Base-by-base conservation (phyloP, 495 filamentous ascomycete genomes). In the Aspergillus bertholletiae region DNA sequence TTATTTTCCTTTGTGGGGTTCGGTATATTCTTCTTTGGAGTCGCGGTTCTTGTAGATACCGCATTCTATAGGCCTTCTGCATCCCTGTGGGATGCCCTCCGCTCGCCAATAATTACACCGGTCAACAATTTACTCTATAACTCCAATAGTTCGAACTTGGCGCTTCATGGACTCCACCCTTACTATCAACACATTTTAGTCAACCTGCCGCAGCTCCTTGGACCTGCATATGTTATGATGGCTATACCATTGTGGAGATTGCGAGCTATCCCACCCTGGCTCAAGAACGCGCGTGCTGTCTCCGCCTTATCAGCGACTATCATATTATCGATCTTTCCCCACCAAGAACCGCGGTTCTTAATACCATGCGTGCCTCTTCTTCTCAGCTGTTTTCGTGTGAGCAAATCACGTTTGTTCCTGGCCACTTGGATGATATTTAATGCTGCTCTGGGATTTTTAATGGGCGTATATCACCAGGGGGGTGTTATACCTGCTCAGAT, bases 291-390 rank as follows among this genome's bases (percentile, higher is more conserved):
- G 51, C 73, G 75, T 39, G 69, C 72, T 32, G 77, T 85, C 61
- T 94, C 94, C 11, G 93, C 91, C 20, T 72, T 96, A 41, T 90
- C 88, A 3, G 94, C 90, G 18, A 85, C 89, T 26, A 70, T 82
- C 26, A 75, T 96, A 13, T 80, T 98, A 34, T 96, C 91, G 37
- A 68, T 89, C 28, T 89, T 96, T 56, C 87, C 88, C 26, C 94
- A 98, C 72, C 95, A 97, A 72, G 94, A 98, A 76, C 88, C 95
- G 15, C 85, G 95, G 44, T 98, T 98, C 73, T 76, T 98, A 11
- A 79, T 97, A 12, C 95, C 94, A 12, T 83, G 84, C 22, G 80
- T 97, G 9, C 95, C 94, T 0, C 80, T 98, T n/a, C 74, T 97
- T 21, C 80, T 98, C 12, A 89, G 90, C 23, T 94, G 89, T 34